These are phyloP conservation scores for Erigeron philadelphicus DNA, from an alignment of 140 eudicot species.

Conservation along the genomic window DNA sequence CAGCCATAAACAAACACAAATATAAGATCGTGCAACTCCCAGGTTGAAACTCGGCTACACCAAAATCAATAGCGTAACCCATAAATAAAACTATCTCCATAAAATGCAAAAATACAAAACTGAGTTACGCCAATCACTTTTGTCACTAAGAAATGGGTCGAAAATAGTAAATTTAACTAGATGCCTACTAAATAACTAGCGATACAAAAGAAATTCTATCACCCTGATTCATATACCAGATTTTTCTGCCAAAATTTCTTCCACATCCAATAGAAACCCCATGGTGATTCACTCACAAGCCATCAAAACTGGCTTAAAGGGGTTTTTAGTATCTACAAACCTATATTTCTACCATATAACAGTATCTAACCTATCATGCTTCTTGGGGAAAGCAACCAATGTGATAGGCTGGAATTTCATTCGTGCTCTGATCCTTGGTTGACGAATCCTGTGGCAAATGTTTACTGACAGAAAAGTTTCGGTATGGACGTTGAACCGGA, in stretches of 20 bases:
- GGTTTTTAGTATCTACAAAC: conserved; percentile 22
- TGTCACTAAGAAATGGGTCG: not conserved
- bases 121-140: not conserved
- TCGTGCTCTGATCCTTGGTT: conserved; percentile 30
- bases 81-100: not conserved
- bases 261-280: not conserved
- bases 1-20: not conserved
- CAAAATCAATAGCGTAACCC: not conserved
- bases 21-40: not conserved
- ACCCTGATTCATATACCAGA: not conserved
- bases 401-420: conserved; percentile 45
- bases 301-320: conserved; percentile 1
- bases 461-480: conserved; percentile 36
- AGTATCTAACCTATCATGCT: conserved; percentile 23
- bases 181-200: not conserved
- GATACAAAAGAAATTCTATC: not conserved
- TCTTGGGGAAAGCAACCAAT: conserved; percentile 58
- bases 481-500: conserved; percentile 71
- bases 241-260: not conserved
- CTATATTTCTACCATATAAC: conserved; percentile 8
- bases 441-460: conserved; percentile 27
- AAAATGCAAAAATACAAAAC: not conserved
- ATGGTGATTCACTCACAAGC: not conserved
- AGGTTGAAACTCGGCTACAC: not conserved
- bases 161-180: not conserved